Base-by-base conservation (phyloP, 495 filamentous ascomycete genomes). In the Xylaria flabelliformis region DNA sequence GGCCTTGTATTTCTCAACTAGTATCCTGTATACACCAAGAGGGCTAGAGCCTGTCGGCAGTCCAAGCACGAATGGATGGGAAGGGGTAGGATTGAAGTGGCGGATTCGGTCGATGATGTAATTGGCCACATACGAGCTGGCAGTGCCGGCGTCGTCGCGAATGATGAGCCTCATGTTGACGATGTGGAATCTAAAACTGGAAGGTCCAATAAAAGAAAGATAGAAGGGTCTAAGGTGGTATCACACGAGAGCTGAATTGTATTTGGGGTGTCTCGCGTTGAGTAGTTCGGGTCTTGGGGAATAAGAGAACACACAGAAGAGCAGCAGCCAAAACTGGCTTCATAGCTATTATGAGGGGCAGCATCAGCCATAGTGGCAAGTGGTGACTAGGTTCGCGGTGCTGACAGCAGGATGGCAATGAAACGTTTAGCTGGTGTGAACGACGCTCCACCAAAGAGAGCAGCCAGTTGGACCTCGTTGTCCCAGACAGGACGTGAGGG, bases 91-190 rank as follows among this genome's bases (percentile, higher is more conserved):
- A 46, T 86, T 85, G 82, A 92, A 95, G 53, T 86, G 79, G 63
- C 91, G 90, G 84, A 97, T 94, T 56, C 93, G 88, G 71, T 89
- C 84, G 80, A 94, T 89, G 77, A 97, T 94, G 84, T 95, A 95
- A 77, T 94, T 89, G 64, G 93, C 91, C 72, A 94, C 90, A 79
- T 94, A 94, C 76, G 84, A 82, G 73, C 93, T 92, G 41, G 91
- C 91, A 51, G 85, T 81, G 15, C 84, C 79, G 59, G 89, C 85
- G 74, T 92, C 86, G 78, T 94, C 90, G 78, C 91, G 86, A 80
- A 97, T 93, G 80, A 95, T 94, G 77, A 97, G 90, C 80, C 93
- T 89, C 93, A 93, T 97, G 71, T 75, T 83, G 73, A 58, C 63
- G 56, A 24, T 41, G 39, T 70, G n/a, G 59, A 15, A 64, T 41